Conservation (phyloP, 306 rosid genomes). For the Bauhinia variegata region DNA sequence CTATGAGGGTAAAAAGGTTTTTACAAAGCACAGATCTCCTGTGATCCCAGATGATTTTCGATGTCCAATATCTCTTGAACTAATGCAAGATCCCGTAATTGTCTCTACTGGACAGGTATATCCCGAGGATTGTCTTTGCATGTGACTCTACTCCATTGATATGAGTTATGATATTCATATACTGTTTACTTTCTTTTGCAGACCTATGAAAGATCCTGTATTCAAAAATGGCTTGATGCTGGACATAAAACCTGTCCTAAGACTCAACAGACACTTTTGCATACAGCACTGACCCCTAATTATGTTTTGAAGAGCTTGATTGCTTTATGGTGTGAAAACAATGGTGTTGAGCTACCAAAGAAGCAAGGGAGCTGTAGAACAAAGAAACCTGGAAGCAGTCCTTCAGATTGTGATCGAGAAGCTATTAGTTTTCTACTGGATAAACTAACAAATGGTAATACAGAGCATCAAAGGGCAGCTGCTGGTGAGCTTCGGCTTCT, state of each 20-base stretch:
- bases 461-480: slow-evolving; percentile 88
- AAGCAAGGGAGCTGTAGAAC: slow-evolving; percentile 68
- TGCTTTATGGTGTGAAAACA: slow-evolving; percentile 95
- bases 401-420: slow-evolving; percentile 76
- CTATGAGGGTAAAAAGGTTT: slow-evolving; percentile 52
- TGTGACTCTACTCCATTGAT: not conserved
- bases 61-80: slow-evolving; percentile 94
- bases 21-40: slow-evolving; percentile 85
- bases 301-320: slow-evolving; percentile 94
- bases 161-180: slow-evolving; percentile 12
- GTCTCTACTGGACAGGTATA: slow-evolving; percentile 98
- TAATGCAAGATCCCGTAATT: slow-evolving; percentile 96
- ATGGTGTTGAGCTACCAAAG: slow-evolving; percentile 90
- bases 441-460: slow-evolving; percentile 63
- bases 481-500: slow-evolving; percentile 95
- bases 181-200: slow-evolving; percentile 47
- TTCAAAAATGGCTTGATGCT: slow-evolving; percentile 97
- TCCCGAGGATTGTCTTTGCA: slow-evolving; percentile 15
- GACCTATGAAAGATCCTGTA: slow-evolving; percentile 94
- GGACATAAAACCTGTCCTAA: slow-evolving; percentile 97
- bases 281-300: slow-evolving; percentile 94
- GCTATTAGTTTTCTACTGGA: slow-evolving; percentile 63
- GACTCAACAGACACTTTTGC: slow-evolving; percentile 84
- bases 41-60: slow-evolving; percentile 96
- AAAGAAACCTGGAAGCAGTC: slow-evolving; percentile 68